Base-by-base conservation (phyloP, 495 filamentous ascomycete species). In the Pseudevernia furfuracea region DNA sequence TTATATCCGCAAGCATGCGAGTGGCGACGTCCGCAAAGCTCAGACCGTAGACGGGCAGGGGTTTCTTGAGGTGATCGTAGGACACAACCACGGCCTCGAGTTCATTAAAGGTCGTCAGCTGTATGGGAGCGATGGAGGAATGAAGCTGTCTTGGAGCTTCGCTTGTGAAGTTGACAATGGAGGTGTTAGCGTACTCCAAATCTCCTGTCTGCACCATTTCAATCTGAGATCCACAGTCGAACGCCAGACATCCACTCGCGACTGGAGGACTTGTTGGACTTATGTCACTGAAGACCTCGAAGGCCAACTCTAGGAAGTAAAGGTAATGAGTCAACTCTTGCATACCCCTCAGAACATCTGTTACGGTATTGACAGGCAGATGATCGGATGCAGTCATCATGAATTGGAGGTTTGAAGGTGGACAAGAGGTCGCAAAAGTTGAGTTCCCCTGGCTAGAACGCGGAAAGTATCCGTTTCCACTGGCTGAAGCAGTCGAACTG, bases 311-410 rank as follows among this genome's bases (percentile, higher is more conserved):
- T 28, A 53, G 7, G 9, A 53, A 53, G 4, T 2, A 53, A 32
- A 53, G 25, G 28, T 19, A 32, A 53, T 53, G 49, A 53, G 49
- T 53, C 49, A 53, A 32, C 15, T 53, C 49, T 19, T 53, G 49
- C 1, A 53, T 30, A 7, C 25, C 49, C 8, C 49, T 53, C 49
- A 53, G 28, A 32, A 53, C 49, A 5, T 53, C 49, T 32, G 49
- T 19, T 1, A 53, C 49, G 1, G 49, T 3, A 32, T 32, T 19
- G 5, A 53, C 25, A 30, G 49, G 49, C 49, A 53, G 15, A 32
- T 1, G 0, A 32, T 32, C 28, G 14, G 14, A 32, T 30, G 49
- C 12, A 53, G 49, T 53, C 49, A 53, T 53, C 49, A 53, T 53
- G 49, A 53, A 53, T 2, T 53, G 49, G 3, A 53, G 28, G 2